phyloP scores from a whole-genome alignment of 179 eudicot species.

The Silene noctiflora region DNA sequence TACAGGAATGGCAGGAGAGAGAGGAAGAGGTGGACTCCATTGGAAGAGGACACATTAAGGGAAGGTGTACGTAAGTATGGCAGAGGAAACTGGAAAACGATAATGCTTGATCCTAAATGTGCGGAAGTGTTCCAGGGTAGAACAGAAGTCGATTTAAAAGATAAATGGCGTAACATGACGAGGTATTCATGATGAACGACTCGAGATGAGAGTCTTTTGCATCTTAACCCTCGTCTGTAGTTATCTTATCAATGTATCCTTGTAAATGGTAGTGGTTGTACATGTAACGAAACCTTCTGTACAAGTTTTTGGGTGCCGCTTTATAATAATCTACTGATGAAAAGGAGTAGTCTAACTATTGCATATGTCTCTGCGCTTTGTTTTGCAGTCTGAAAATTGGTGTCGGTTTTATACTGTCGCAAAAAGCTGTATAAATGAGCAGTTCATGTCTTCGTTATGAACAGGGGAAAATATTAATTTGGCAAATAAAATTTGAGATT shows the following conservation, averaged over 20 bases:
- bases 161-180: conserved; percentile 79
- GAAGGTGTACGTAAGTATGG: conserved; percentile 53
- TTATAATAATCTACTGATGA: not conserved
- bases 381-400: not conserved
- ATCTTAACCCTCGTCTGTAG: not conserved
- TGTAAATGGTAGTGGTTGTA: conserved; percentile 11
- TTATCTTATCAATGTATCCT: not conserved
- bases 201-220: not conserved
- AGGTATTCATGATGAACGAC: not conserved
- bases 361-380: not conserved
- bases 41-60: conserved; percentile 68
- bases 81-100: conserved; percentile 57
- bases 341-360: not conserved
- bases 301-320: not conserved
- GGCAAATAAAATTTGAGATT: too few species aligned
- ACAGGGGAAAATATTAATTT: too few species aligned
- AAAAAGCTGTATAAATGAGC: too few species aligned
- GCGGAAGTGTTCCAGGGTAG: conserved; percentile 45
- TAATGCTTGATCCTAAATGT: conserved; percentile 24
- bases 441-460: too few species aligned
- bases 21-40: conserved; percentile 44
- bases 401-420: not conserved
- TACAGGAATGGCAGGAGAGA: conserved; percentile 38
- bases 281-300: not conserved
- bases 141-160: conserved; percentile 74